Evolutionary conservation across 768 basidiomycete species (phyloP), one percentile per base, ranked within the genome.

Genomic region (Megacollybia marginata): DNA sequence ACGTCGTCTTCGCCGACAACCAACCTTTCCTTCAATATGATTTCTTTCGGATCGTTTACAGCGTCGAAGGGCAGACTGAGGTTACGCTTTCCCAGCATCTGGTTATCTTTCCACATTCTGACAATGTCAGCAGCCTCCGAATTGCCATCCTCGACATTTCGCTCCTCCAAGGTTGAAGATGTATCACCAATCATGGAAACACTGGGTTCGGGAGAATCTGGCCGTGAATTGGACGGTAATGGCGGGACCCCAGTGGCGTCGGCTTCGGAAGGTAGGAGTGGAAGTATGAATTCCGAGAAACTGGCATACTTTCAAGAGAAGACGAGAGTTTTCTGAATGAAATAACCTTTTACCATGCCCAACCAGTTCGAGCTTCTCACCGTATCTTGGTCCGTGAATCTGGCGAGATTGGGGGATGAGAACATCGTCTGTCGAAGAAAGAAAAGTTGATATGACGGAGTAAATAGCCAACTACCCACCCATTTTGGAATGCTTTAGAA

Each of bases 11-110:
- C 68, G 46, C 69, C 72, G 20, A 79, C 78, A 50, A 82, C 77
- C 10, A 86, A 53, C 48, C 62, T 71, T 54, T 85, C 85, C 44
- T 75, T 68, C 54, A 82, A 59, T 23, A 88, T 77, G 42, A 72
- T 57, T 13, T 68, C 62, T 51, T 59, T 58, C 1, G 64, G 54
- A 48, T 68, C 60, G 49, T 62, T 54, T 20, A 52, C 12, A 34
- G 49, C 33, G 45, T 20, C 28, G 44, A 40, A 40, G 8, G 38
- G 38, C 15, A 18, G 18, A 8, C 38, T 18, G 18, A 18, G 38
- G 23, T 47, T 53, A 28, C 23, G 23, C 23, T 28, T 28, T 6
- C 23, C 23, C 23, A 28, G 6, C 23, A 28, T 28, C 6, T 28
- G 23, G 6, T 28, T 28, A 28, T 28, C 23, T 28, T 28, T 28